Evolutionary conservation across 345 rosid genomes (phyloP), one percentile per base, ranked within the genome.

Genomic region (Gossypium mustelinum): DNA sequence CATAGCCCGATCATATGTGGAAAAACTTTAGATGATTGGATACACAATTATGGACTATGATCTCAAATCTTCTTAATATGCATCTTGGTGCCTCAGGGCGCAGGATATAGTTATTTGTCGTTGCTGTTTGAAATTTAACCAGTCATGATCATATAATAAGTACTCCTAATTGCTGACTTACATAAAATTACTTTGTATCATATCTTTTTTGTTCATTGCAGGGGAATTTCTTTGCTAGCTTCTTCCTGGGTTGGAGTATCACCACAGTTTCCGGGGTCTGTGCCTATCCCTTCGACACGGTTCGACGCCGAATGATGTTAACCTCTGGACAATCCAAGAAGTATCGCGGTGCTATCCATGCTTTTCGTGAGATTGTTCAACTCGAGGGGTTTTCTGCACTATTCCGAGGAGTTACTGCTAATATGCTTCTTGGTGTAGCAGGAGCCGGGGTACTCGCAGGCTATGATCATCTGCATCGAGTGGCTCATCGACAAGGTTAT

Each of bases 381-480:
- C 79, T 73, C 0, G 99, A 96, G 81, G 99, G 99, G 13, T 81
- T 84, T 75, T 70, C 73, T 66, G 91, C 92, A 6, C 81, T 96
- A 11, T 96, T 77, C 59, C 87, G 90, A 76, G 99, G 94, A 65
- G 97, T 88, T 68, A 79, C 94, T 44, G 98, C 99, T 11, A 95
- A 93, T 74, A 93, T 95, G 93, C 97, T 95, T 77, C 86, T 88
- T n/a, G 97, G 98, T 54, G 81, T 92, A 71, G 98, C 98, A 11
- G 99, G 98, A 60, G 99, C 97, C 18, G 97, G 97, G 59, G 98
- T 88, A 66, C 94, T 93, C 73, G 91, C 98, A 11, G 94, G 98
- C 41, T 92, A 91, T 74, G 98, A 93, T 89, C 90, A 88, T 76
- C 89, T 96, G 76, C 93, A 92, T 63, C 85, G 78, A 77, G 73